Base-by-base conservation (phyloP, 1,139 yeast species). In the Sugiyamaella novakii region DNA sequence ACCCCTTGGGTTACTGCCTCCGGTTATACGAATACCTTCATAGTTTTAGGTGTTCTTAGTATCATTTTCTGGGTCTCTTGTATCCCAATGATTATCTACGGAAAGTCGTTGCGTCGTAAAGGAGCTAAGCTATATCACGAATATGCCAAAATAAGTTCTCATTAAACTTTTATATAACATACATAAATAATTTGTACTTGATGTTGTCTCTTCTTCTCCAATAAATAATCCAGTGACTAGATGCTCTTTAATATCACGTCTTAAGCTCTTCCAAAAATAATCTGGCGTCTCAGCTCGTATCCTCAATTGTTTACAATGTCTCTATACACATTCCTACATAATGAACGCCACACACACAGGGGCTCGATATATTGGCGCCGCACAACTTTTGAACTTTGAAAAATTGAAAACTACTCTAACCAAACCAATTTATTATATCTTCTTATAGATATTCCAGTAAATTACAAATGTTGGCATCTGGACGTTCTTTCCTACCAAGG, bases 1-100 rank as follows among this genome's bases (percentile, higher is more conserved):
- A 76, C 79, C 2, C 75, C 77, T 12, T 76, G 78, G 74, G 66
- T 75, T 28, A 58, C 53, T 5, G 69, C 70, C 54, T 60, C 68
- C 51, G 80, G 80, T 1, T 60, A 66, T 46, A 75, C 74, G 52
- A 68, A 72, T 48, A 69, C 76, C 28, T 76, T 76, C 52, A 69
- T 76, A 42, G 68, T 73, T 5, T 70, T 75, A 22, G 78, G 73
- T 1, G 69, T 70, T 48, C 67, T 76, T 49, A 64, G 73, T 34
- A 52, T 76, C 40, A 70, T 66, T 48, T 73, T 77, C 57, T 71
- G 72, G 54, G 59, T 67, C 29, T 66, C 77, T 1, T 73, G 73
- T 58, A 45, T 75, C n/a, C 57, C 72, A 10, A 70, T 76, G 73
- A 64, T 69, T 33, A 27, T 44, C 29, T 59, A 46, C 28, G 68